A percentile compares a stretch with the other conserved stretches of the same genome.
phyloP scores from a whole-genome alignment of 768 basidiomycete species.

The Lenzites betulinus region DNA sequence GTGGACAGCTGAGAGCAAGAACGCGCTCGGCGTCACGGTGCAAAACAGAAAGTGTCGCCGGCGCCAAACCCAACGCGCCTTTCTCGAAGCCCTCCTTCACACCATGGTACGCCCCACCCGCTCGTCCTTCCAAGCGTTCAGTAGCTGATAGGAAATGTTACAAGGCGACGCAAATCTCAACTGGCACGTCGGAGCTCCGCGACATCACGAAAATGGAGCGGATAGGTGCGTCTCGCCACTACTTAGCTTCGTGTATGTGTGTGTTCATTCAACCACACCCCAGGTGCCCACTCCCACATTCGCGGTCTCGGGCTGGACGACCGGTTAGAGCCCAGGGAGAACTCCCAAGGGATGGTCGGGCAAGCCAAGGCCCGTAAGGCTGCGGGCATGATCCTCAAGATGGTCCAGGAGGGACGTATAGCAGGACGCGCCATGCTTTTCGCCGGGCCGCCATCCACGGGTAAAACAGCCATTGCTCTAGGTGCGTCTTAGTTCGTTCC shows the following conservation, averaged over 20 bases:
- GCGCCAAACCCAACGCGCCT: constrained; percentile 36
- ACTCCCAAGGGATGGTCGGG: constrained; percentile 95
- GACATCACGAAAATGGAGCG: constrained; percentile 94
- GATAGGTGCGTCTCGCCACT: constrained; percentile 54
- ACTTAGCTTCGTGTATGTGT: not conserved
- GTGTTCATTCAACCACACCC: not conserved
- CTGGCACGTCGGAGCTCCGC: constrained; percentile 76
- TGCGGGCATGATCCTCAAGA: constrained; percentile 95
- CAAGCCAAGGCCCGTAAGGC: constrained; percentile 96
- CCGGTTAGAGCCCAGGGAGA: constrained; percentile 83
- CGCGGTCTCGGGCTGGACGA: constrained; percentile 94
- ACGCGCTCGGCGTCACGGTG: constrained; percentile 10
- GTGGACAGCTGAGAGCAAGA: constrained; percentile 2
- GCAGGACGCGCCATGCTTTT: constrained; percentile 96
- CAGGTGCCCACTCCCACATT: constrained; percentile 93
- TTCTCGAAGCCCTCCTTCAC: constrained; percentile 21
- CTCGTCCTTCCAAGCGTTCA: not conserved
- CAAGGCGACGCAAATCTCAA: constrained; percentile 72
- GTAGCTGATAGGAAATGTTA: not conserved
- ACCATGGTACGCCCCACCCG: constrained; percentile 30
- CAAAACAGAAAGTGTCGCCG: constrained; percentile 24
- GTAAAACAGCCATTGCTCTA: constrained; percentile 97
- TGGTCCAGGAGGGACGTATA: constrained; percentile 96
- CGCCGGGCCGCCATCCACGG: constrained; percentile 95
- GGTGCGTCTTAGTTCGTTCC: constrained; percentile 45